Conservation (phyloP, 2,329 filamentous ascomycete species). For the Paraphoma sp. region DNA sequence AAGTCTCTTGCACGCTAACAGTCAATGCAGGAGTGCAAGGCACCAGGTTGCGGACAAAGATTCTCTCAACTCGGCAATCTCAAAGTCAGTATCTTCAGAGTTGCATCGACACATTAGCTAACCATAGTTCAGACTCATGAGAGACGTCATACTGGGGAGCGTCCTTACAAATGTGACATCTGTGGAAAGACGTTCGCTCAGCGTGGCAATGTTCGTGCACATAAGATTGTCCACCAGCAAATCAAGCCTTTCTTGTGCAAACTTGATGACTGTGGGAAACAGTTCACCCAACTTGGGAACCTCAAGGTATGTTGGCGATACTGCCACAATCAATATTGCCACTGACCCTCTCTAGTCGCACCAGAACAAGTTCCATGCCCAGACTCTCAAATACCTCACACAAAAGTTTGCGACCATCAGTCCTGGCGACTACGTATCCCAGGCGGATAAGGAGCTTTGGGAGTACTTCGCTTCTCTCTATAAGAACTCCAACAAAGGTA, state of each 20-base stretch:
- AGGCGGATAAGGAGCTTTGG: constrained; percentile 77
- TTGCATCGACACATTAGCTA: no score
- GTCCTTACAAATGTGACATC: constrained; percentile 78
- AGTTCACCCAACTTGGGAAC: constrained; percentile 89
- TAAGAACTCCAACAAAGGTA: constrained; percentile 98
- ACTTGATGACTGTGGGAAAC: constrained; percentile 83
- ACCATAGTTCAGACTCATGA: constrained; percentile 72
- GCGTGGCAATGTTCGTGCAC: constrained; percentile 82
- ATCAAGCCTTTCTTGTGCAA: constrained; percentile 82
- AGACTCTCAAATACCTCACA: constrained; percentile 74
- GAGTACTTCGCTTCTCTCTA: constrained; percentile 87
- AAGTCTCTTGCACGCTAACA: constrained; percentile 13
- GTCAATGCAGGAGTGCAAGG: constrained; percentile 64
- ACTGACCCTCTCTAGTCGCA: constrained; percentile 66
- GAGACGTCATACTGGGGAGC: constrained; percentile 84
- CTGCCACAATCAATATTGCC: background rate
- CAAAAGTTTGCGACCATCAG: constrained; percentile 70
- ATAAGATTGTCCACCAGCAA: constrained; percentile 79
- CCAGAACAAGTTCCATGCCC: constrained; percentile 89
- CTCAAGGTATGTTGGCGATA: constrained; percentile 69
- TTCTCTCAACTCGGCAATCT: constrained; percentile 94
- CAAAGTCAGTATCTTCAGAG: constrained; percentile 64
- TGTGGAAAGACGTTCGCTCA: constrained; percentile 87
- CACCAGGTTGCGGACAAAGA: constrained; percentile 74
- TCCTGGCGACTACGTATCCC: constrained; percentile 67